Evolutionary conservation across 2,329 filamentous ascomycete genomes (phyloP).

Genomic region (Annulohypoxylon truncatum): DNA sequence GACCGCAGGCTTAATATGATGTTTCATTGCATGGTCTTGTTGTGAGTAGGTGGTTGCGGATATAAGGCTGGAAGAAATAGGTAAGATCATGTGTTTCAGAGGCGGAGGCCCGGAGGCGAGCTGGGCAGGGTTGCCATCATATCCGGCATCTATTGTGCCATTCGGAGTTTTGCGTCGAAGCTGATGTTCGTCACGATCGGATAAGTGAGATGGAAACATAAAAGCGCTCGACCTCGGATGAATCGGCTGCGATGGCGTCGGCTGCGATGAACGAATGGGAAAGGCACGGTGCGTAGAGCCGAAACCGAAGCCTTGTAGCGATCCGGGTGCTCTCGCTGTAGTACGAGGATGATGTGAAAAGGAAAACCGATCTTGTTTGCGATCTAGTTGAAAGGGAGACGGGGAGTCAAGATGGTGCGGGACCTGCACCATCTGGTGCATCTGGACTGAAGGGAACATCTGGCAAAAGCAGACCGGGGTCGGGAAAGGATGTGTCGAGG

Average conservation of each 20-base stretch:
- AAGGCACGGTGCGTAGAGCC: constrained; percentile 49
- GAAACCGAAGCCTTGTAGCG: constrained; percentile 14
- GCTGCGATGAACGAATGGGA: constrained; percentile 53
- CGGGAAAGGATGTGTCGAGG: constrained; percentile 47
- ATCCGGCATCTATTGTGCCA: constrained; percentile 91
- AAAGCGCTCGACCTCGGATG: constrained; percentile 48
- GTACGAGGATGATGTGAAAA: constrained; percentile 35
- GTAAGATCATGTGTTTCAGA: constrained; percentile 84
- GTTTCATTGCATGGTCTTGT: constrained; percentile 41
- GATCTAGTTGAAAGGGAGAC: constrained; percentile 46
- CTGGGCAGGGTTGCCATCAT: constrained; percentile 84
- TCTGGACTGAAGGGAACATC: constrained; percentile 65
- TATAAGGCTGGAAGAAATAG: constrained; percentile 59
- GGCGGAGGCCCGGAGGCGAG: constrained; percentile 79
- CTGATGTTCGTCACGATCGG: constrained; percentile 73
- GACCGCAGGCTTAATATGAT: constrained; percentile 25
- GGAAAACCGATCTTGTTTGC: constrained; percentile 38
- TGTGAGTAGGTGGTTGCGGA: constrained; percentile 47
- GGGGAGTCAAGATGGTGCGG: constrained; percentile 55
- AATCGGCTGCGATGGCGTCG: constrained; percentile 48
- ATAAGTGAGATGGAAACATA: constrained; percentile 42
- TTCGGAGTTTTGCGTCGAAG: constrained; percentile 92
- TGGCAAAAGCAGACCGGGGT: constrained; percentile 37
- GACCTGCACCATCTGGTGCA: constrained; percentile 63
- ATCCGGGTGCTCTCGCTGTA: constrained; percentile 26